Conservation (phyloP, 225 moss, liverwort and hornwort genomes). For the Bryum argenteum region DNA sequence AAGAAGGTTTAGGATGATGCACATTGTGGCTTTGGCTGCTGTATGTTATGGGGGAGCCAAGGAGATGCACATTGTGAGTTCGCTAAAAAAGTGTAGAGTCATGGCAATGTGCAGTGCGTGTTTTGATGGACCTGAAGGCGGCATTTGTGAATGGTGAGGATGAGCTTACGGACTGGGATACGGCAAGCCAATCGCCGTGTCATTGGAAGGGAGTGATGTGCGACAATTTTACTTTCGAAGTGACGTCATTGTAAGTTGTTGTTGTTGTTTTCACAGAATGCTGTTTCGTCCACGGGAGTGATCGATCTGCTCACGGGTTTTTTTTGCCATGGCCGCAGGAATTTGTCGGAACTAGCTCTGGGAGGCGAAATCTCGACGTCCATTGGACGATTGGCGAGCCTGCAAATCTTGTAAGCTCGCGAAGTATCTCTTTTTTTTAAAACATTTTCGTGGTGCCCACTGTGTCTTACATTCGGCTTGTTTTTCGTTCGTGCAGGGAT, state of each 20-base stretch:
- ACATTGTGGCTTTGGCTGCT: no score
- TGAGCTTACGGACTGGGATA: slow-evolving; percentile 54
- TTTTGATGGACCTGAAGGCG: slow-evolving; percentile 44
- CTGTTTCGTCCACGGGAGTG: not conserved
- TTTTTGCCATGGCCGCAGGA: slow-evolving; percentile 31
- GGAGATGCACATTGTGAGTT: no score
- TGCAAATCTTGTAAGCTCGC: slow-evolving; percentile 56
- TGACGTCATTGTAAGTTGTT: slow-evolving; percentile 44
- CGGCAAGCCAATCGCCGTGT: slow-evolving; percentile 52
- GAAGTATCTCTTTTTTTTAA: no score
- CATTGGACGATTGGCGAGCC: slow-evolving; percentile 45
- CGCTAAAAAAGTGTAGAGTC: not conserved
- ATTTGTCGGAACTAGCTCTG: slow-evolving; percentile 42
- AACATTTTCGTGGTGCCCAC: not conserved
- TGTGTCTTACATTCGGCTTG: not conserved
- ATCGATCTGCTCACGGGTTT: no score
- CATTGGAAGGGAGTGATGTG: slow-evolving; percentile 56
- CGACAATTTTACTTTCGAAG: slow-evolving; percentile 61
- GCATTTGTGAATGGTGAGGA: slow-evolving; percentile 44
- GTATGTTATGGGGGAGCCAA: no score
- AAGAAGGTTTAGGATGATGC: no score
- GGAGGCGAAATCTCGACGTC: slow-evolving; percentile 62
- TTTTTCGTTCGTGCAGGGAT: slow-evolving; percentile 39
- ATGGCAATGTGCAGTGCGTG: slow-evolving; percentile 37
- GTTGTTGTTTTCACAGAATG: not conserved